phyloP scores from a whole-genome alignment of 2,329 filamentous ascomycete species.

The Nigrospora oryzae region DNA sequence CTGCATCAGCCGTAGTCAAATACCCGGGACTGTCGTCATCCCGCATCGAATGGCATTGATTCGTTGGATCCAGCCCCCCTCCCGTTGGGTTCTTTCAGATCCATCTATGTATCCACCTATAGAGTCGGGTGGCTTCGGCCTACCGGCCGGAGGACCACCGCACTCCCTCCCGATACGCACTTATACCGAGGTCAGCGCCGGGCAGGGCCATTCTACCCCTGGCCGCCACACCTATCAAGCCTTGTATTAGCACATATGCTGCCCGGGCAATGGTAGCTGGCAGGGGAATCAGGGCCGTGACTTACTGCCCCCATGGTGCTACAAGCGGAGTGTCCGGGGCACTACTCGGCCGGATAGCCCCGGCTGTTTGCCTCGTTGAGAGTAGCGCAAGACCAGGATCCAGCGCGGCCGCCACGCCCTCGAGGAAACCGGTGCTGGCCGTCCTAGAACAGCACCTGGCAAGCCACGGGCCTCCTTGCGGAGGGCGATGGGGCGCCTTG shows the following conservation, averaged over 20 bases:
- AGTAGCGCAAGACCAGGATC: background rate
- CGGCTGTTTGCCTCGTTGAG: constrained; percentile 7
- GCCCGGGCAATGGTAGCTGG: background rate
- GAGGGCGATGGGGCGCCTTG: constrained; percentile 17
- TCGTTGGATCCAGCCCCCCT: too few relatives aligned
- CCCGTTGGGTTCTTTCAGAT: too few relatives aligned
- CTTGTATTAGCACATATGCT: background rate
- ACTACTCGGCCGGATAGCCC: constrained; percentile 7
- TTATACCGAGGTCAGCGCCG: background rate
- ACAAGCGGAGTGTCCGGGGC: constrained; percentile 8
- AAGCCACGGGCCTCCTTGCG: too few relatives aligned
- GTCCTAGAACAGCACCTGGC: too few relatives aligned
- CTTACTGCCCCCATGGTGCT: constrained; percentile 25
- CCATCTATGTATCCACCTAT: too few relatives aligned
- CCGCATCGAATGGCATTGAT: too few relatives aligned
- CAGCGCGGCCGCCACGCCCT: constrained; percentile 28
- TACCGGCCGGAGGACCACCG: background rate
- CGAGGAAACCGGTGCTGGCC: constrained; percentile 48
- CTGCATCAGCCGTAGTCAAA: too few relatives aligned
- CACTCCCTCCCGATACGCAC: background rate
- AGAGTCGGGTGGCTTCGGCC: too few relatives aligned
- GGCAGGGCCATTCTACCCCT: background rate
- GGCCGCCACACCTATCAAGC: background rate
- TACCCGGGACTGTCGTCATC: too few relatives aligned
- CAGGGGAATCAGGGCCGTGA: background rate